phyloP scores from a whole-genome alignment of 441 rosid species.

The Eutrema salsugineum region DNA sequence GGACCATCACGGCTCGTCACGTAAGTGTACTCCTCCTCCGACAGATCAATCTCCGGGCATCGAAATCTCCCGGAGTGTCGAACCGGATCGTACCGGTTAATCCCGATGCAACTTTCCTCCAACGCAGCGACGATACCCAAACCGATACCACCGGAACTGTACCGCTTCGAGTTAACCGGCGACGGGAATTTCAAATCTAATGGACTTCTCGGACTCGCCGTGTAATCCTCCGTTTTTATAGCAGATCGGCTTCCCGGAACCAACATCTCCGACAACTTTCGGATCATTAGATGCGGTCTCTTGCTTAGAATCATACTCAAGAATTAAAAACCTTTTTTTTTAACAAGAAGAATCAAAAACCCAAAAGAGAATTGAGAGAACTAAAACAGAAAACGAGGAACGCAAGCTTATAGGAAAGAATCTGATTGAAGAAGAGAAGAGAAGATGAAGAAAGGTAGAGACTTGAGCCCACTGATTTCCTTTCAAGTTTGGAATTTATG shows the following conservation, averaged over 20 bases:
- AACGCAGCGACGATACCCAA: slow-evolving; percentile 34
- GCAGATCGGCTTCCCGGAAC: slow-evolving; percentile 26
- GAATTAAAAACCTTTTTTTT: no score
- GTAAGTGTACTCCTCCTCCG: slow-evolving; percentile 47
- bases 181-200: slow-evolving; percentile 27
- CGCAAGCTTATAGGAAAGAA: slow-evolving; percentile 22
- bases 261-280: slow-evolving; percentile 33
- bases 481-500: slow-evolving; percentile 32
- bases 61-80: slow-evolving; percentile 22
- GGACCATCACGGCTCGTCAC: slow-evolving; percentile 48
- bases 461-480: slow-evolving; percentile 30
- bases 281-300: slow-evolving; percentile 31
- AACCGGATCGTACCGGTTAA: slow-evolving; percentile 36
- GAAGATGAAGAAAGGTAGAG: slow-evolving; percentile 20
- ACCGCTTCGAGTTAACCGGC: slow-evolving; percentile 29
- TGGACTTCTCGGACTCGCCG: slow-evolving; percentile 33
- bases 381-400: background rate
- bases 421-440: slow-evolving; percentile 17
- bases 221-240: slow-evolving; percentile 13
- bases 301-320: slow-evolving; percentile 29
- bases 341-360: no score
- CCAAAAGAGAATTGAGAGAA: background rate
- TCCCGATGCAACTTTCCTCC: slow-evolving; percentile 24
- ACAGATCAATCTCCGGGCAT: slow-evolving; percentile 27
- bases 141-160: slow-evolving; percentile 28